Evolutionary conservation across 805 yeast genomes (phyloP).

Genomic region (Crinitomyces ghanaensis): DNA sequence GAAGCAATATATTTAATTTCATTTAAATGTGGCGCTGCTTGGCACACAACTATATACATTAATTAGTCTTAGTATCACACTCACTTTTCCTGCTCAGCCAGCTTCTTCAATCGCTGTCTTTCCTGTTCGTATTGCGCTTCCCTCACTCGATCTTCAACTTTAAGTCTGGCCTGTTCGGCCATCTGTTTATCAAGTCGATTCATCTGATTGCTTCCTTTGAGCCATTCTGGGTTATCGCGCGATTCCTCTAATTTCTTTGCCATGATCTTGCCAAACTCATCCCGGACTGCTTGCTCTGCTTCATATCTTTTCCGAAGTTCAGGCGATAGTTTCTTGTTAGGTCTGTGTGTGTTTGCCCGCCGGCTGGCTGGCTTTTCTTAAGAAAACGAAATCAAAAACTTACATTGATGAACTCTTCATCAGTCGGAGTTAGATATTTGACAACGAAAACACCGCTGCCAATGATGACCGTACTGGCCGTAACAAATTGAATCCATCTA

Average conservation of each 20-base stretch:
- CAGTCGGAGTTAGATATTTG: constrained; percentile 74
- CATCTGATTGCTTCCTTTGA: constrained; percentile 21
- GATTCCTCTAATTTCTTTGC: constrained; percentile 13
- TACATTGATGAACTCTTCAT: constrained; percentile 58
- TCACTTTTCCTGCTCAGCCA: constrained; percentile 18
- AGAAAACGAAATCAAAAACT: constrained; percentile 4
- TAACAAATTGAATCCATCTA: constrained; percentile 21
- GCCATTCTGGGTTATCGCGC: constrained; percentile 22
- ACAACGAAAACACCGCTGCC: constrained; percentile 61
- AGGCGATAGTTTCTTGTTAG: constrained; percentile 32
- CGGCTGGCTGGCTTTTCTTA: not conserved
- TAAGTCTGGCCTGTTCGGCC: constrained; percentile 17
- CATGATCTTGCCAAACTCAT: constrained; percentile 15
- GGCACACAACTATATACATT: no score
- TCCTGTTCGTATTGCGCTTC: constrained; percentile 11
- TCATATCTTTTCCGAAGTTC: constrained; percentile 63
- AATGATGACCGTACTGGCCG: constrained; percentile 54
- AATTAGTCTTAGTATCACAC: not conserved
- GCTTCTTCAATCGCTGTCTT: constrained; percentile 12
- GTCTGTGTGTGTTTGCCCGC: not conserved
- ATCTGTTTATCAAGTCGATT: constrained; percentile 17
- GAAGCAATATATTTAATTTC: not conserved
- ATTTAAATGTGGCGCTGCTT: no score
- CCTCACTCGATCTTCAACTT: constrained; percentile 13
- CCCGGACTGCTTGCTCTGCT: constrained; percentile 9